Evolutionary conservation across 345 rosid genomes (phyloP), one percentile per base, ranked within the genome.

Genomic region (Gossypium australe): DNA sequence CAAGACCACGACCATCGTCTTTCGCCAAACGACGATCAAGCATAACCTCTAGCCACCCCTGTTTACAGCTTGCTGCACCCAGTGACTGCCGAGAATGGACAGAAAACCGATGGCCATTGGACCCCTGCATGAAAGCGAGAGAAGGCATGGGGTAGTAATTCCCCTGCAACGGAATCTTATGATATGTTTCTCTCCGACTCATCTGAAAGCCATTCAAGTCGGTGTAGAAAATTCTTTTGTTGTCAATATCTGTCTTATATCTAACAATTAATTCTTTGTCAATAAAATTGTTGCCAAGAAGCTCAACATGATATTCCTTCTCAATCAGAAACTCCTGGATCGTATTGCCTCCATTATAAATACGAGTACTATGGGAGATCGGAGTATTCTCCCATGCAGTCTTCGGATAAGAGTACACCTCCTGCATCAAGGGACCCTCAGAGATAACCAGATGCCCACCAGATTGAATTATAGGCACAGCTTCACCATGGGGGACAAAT

Each of bases 71-170:
- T 38, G 97, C 97, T 43, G 71, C 93, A 70, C 98, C 99, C 18
- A 95, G 78, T 12, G 98, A 86, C 80, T 95, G 97, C 70, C 94
- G 89, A n/a, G 98, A 87, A 86, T 91, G 97, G 45, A 93, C 89
- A 13, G 97, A 90, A 80, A 93, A 93, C 60, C 98, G 85, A 83
- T 79, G 80, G 53, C 99, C 98, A 24, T 85, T 81, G 43, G 94
- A 85, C 75, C 98, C 98, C 80, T 90, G 97, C 75, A 95, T 80
- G 84, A 93, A 95, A 29, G 97, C 93, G 2, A 93, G 93, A 44
- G 98, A 85, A 43, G 99, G 98, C 97, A 95, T 95, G 1, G 99
- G 99, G 80, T 95, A 95, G 84, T 91, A 93, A 81, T 93, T 95
- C 73, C 99, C 99, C 84, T 93, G 97, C 82, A 95, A 82, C 0